Conservation (phyloP, 331 rosid genomes). For the Malus hybrid region DNA sequence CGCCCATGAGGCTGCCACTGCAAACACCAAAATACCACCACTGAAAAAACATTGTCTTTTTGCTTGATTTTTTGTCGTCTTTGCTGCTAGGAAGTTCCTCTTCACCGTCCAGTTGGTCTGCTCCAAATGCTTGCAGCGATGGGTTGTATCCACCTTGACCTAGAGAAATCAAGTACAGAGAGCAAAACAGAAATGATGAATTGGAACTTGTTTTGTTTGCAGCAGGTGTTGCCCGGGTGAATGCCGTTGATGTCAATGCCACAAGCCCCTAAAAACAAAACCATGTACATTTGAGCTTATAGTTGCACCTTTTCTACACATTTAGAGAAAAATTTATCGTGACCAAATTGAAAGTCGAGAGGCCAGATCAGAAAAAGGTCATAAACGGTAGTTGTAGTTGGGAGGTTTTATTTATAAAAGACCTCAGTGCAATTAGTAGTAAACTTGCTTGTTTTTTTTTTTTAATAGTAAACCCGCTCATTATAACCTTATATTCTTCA, state of each 20-base stretch:
- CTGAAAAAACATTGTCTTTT: constrained; percentile 55
- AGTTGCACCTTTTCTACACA: background rate
- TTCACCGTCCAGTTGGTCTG: constrained; percentile 66
- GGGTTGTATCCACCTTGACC: constrained; percentile 94
- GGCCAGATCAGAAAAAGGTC: background rate
- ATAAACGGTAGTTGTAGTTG: background rate
- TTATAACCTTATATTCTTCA: background rate
- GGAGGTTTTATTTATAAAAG: no score
- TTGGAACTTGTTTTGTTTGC: constrained; percentile 38
- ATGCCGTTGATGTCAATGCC: constrained; percentile 74
- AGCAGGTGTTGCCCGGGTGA: constrained; percentile 40
- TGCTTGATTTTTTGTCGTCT: constrained; percentile 35
- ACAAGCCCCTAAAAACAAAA: constrained; percentile 55
- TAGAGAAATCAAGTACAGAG: constrained; percentile 71
- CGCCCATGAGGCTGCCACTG: constrained; percentile 72
- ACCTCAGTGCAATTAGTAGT: background rate
- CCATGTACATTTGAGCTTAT: background rate
- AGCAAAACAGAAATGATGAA: constrained; percentile 55
- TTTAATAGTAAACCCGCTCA: no score
- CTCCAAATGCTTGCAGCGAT: constrained; percentile 89
- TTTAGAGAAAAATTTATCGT: background rate
- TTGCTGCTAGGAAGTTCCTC: constrained; percentile 57
- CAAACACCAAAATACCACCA: constrained; percentile 94
- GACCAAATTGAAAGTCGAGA: background rate
- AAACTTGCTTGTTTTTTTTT: no score